phyloP scores from a whole-genome alignment of 2,329 filamentous ascomycete genomes.

The Verticillium longisporum region DNA sequence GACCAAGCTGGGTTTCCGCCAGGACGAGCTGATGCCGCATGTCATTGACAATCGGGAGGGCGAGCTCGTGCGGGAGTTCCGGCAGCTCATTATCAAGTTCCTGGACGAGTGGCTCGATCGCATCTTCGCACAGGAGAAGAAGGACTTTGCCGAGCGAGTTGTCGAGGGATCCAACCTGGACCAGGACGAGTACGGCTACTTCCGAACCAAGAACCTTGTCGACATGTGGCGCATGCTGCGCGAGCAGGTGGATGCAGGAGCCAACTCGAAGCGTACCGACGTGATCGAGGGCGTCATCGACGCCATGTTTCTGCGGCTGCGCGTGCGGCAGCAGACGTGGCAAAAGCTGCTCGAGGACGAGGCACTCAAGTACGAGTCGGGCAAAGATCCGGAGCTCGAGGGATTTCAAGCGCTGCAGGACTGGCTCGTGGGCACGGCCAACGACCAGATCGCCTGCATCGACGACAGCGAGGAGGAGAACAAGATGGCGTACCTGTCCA shows the following conservation, averaged over 20 bases:
- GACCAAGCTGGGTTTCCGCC: constrained; percentile 75
- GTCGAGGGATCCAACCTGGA: constrained; percentile 72
- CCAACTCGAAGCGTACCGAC: constrained; percentile 77
- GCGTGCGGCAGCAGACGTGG: constrained; percentile 77
- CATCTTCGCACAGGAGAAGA: constrained; percentile 76
- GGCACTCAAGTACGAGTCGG: constrained; percentile 62
- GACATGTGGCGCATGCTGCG: constrained; percentile 97
- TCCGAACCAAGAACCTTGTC: constrained; percentile 84
- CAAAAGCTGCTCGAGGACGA: constrained; percentile 85
- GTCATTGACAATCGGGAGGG: constrained; percentile 84
- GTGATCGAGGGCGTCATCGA: constrained; percentile 94
- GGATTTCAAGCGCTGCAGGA: constrained; percentile 79
- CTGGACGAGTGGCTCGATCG: constrained; percentile 97
- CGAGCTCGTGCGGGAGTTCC: constrained; percentile 89
- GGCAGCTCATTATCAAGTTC: constrained; percentile 88
- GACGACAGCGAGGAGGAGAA: constrained; percentile 79
- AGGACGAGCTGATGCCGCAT: constrained; percentile 73
- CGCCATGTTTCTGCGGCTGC: constrained; percentile 86
- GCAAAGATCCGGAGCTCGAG: constrained; percentile 47
- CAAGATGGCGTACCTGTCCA: constrained; percentile 73
- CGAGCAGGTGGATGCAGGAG: constrained; percentile 82
- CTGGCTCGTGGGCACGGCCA: constrained; percentile 94
- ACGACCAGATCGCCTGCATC: constrained; percentile 97
- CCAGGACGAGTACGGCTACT: constrained; percentile 80
- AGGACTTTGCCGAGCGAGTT: constrained; percentile 71